Conservation (phyloP, 2,329 filamentous ascomycete genomes). For the Ambrosiella beaveri region DNA sequence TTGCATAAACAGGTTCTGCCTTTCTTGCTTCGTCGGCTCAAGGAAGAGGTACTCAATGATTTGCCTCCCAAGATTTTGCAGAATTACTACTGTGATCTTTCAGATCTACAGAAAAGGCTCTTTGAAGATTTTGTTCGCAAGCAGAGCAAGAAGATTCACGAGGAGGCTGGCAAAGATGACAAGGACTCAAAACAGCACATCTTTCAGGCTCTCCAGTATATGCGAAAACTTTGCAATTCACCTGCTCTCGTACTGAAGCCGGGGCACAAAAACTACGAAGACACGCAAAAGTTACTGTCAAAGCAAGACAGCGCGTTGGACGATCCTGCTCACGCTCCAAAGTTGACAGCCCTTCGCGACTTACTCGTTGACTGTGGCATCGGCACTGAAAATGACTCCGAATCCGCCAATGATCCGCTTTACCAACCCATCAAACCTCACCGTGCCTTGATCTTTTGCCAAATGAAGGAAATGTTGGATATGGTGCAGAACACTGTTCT, state of each 20-base stretch:
- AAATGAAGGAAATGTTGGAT: slow-evolving; percentile 99
- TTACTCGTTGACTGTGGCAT: slow-evolving; percentile 98
- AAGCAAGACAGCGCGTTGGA: slow-evolving; percentile 67
- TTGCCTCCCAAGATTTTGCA: slow-evolving; percentile 95
- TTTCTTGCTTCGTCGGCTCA: slow-evolving; percentile 86
- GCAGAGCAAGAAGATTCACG: slow-evolving; percentile 72
- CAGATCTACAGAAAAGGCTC: slow-evolving; percentile 80
- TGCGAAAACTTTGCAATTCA: slow-evolving; percentile 98
- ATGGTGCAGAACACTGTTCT: slow-evolving; percentile 94
- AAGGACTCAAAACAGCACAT: slow-evolving; percentile 96
- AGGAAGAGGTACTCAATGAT: slow-evolving; percentile 94
- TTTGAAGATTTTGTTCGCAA: slow-evolving; percentile 95
- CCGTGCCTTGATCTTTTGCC: slow-evolving; percentile 90
- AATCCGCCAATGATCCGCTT: slow-evolving; percentile 33
- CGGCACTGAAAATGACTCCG: slow-evolving; percentile 48
- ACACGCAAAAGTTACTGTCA: slow-evolving; percentile 64
- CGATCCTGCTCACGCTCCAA: slow-evolving; percentile 78
- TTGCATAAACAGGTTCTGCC: slow-evolving; percentile 95
- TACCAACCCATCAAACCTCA: slow-evolving; percentile 85
- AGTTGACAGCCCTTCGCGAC: slow-evolving; percentile 77
- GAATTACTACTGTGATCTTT: slow-evolving; percentile 98
- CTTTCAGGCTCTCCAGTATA: slow-evolving; percentile 97
- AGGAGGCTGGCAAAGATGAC: slow-evolving; percentile 68
- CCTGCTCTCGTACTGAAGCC: slow-evolving; percentile 93
- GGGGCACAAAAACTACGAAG: slow-evolving; percentile 74